A percentile compares a stretch with the other conserved stretches of the same genome.
Evolutionary conservation across 2,329 filamentous ascomycete species (phyloP).

Genomic region (Diaporthe caulivora): DNA sequence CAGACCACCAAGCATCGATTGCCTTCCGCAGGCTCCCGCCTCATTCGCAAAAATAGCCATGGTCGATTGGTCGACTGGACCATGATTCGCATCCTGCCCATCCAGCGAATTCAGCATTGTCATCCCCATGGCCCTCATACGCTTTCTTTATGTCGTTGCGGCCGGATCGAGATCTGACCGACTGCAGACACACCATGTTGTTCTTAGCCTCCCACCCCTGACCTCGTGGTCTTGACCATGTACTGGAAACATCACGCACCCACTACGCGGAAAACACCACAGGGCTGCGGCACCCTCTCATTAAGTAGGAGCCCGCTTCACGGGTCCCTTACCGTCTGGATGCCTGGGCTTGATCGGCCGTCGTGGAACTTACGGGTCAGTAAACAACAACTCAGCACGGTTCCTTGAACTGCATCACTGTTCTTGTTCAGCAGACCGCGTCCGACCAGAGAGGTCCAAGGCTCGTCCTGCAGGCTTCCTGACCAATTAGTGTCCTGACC

Average conservation of each 20-base stretch:
- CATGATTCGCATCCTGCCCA: slow-evolving; percentile 22
- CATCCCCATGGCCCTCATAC: slow-evolving; percentile 20
- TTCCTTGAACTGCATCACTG: not conserved
- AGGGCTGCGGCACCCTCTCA: not conserved
- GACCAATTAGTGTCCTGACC: not conserved
- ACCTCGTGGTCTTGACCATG: slow-evolving; percentile 27
- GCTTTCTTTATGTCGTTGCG: slow-evolving; percentile 22
- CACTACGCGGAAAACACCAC: not conserved
- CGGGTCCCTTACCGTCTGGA: not conserved
- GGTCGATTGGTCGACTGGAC: slow-evolving; percentile 6
- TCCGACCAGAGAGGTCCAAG: not conserved
- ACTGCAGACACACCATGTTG: slow-evolving; percentile 15
- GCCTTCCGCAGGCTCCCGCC: not conserved
- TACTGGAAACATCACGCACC: slow-evolving; percentile 29
- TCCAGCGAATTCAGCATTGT: slow-evolving; percentile 31
- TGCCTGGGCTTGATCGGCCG: no score
- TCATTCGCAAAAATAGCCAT: slow-evolving; percentile 30
- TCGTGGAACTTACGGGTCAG: not conserved
- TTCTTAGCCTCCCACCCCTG: slow-evolving; percentile 13
- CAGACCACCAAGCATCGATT: slow-evolving; percentile 18
- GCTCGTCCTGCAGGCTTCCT: not conserved
- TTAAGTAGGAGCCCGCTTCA: not conserved
- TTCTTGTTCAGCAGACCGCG: not conserved
- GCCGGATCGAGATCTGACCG: slow-evolving; percentile 39
- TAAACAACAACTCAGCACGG: not conserved